Evolutionary conservation across 768 basidiomycete species (phyloP).

Genomic region (Lactarius vividus): DNA sequence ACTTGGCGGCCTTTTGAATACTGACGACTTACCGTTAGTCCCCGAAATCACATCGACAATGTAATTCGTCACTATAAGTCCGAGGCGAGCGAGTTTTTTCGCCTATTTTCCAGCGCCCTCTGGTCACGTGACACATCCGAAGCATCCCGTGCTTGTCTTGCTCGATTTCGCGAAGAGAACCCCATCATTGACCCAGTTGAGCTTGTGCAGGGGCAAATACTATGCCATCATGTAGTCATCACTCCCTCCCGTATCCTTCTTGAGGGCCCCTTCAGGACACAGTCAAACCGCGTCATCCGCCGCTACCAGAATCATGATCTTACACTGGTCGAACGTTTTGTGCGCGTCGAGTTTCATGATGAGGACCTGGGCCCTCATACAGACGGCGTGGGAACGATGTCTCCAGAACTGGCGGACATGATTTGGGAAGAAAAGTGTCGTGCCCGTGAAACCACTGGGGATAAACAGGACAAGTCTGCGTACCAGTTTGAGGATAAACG

Average conservation of each 20-base stretch:
- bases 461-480: slow-evolving; percentile 34
- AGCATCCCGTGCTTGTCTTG: slow-evolving; percentile 46
- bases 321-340: slow-evolving; percentile 61
- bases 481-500: slow-evolving; percentile 49
- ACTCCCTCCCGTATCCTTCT: slow-evolving; percentile 71
- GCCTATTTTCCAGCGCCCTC: slow-evolving; percentile 51
- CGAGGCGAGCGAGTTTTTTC: slow-evolving; percentile 49
- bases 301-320: slow-evolving; percentile 40
- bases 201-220: slow-evolving; percentile 46
- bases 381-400: slow-evolving; percentile 81
- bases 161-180: slow-evolving; percentile 35
- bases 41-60: slow-evolving; percentile 45
- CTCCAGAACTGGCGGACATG: slow-evolving; percentile 49
- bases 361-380: slow-evolving; percentile 73
- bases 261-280: slow-evolving; percentile 71
- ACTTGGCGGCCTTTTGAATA: slow-evolving; percentile 58
- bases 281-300: slow-evolving; percentile 81
- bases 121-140: slow-evolving; percentile 43
- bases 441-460: slow-evolving; percentile 27
- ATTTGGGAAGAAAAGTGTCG: slow-evolving; percentile 60
- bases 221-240: slow-evolving; percentile 70
- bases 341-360: slow-evolving; percentile 82
- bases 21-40: slow-evolving; percentile 47
- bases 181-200: slow-evolving; percentile 25
- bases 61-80: slow-evolving; percentile 37